These are phyloP conservation scores for Suhomyces canberraensis DNA, from an alignment of 805 yeast species.

Conservation along the genomic window DNA sequence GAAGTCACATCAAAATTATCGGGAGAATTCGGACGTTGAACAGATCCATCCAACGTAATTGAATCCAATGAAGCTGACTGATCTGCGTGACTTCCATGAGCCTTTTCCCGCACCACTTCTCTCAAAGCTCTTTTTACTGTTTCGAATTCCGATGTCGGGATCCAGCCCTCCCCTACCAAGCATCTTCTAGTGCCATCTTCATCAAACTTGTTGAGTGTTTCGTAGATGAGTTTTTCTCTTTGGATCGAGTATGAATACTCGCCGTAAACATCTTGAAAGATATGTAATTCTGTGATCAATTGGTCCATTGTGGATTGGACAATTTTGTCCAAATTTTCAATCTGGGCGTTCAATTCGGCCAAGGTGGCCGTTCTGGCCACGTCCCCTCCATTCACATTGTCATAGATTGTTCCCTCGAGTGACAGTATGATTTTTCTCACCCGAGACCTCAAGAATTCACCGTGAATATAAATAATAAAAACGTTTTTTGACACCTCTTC, in stretches of 20 bases:
- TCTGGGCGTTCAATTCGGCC: constrained; percentile 29
- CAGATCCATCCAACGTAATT: too few relatives aligned
- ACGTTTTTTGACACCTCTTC: constrained; percentile 30
- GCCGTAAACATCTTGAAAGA: constrained; percentile 34
- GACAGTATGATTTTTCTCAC: constrained; percentile 36
- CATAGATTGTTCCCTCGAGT: constrained; percentile 37
- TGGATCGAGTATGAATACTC: constrained; percentile 36
- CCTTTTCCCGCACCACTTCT: constrained; percentile 38
- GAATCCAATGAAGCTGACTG: too few relatives aligned
- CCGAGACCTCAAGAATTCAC: constrained; percentile 32
- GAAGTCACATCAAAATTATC: constrained; percentile 17
- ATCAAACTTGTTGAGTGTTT: constrained; percentile 61
- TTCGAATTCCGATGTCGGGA: constrained; percentile 52
- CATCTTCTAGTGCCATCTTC: constrained; percentile 65
- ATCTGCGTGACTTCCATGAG: constrained; percentile 15
- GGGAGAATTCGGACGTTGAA: constrained; percentile 13
- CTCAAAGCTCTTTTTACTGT: constrained; percentile 38
- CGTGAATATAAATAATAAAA: constrained; percentile 40
- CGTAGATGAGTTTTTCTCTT: constrained; percentile 57
- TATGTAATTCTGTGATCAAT: constrained; percentile 34
- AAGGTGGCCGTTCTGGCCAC: constrained; percentile 23
- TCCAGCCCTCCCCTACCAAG: constrained; percentile 74
- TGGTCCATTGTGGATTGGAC: constrained; percentile 34
- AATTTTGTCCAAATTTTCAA: constrained; percentile 31
- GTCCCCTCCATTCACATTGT: constrained; percentile 32